Evolutionary conservation across 805 yeast genomes (phyloP).

Genomic region (Barnettozyma vustinii): DNA sequence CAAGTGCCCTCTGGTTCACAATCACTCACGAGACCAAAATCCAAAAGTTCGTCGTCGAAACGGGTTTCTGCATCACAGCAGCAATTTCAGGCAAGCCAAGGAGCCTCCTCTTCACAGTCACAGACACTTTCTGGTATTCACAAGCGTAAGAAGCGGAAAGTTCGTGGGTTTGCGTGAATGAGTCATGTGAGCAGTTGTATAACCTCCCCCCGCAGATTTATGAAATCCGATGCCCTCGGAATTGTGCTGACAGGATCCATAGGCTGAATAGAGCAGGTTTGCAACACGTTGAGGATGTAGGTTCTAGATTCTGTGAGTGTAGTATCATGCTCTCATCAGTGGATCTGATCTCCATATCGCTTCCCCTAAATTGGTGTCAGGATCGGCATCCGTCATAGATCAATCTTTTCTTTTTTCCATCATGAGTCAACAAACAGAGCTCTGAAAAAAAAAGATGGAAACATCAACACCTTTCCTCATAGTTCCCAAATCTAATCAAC

Average conservation of each 20-base stretch:
- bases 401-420: neutral
- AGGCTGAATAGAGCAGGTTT: no score
- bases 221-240: neutral
- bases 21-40: conserved; percentile 4
- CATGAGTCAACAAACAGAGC: neutral
- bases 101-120: neutral
- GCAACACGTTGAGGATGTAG: no score
- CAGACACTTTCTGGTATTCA: neutral
- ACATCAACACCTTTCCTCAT: neutral
- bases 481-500: neutral
- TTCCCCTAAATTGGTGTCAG: no score
- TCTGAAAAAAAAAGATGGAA: neutral
- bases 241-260: no score
- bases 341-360: no score
- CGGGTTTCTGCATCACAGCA: neutral
- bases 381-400: no score
- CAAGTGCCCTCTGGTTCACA: conserved; percentile 3
- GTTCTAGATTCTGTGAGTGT: no score
- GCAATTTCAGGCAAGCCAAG: neutral
- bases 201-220: neutral
- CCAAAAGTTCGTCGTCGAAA: neutral
- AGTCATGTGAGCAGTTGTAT: neutral
- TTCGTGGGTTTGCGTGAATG: conserved; percentile 21
- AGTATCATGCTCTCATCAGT: no score
- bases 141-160: conserved; percentile 14